Percentiles rank a stretch among this genome's conserved stretches.
Conservation (phyloP, 176 grass and related monocot species). For the Avena atlantica region DNA sequence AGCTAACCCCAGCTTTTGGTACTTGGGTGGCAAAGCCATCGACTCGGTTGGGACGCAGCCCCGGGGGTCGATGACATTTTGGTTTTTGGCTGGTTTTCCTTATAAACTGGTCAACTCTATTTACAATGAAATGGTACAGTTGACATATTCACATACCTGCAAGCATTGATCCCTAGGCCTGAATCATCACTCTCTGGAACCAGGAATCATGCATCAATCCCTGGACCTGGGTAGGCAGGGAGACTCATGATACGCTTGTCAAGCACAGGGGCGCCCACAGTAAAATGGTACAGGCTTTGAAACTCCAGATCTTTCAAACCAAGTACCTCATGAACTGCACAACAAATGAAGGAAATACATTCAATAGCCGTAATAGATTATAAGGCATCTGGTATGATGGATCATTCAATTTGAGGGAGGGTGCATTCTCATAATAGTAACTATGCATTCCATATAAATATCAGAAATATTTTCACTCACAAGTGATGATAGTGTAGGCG, state of each 20-base stretch:
- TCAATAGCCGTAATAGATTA: not conserved
- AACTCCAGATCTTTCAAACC: conserved; percentile 79
- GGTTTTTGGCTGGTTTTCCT: no score
- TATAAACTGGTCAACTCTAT: no score
- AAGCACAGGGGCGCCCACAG: conserved; percentile 70
- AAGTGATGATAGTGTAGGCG: not conserved
- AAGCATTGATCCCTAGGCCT: not conserved
- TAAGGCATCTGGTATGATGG: not conserved
- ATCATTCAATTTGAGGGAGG: not conserved
- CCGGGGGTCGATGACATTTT: no score
- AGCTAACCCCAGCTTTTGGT: not conserved
- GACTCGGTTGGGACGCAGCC: no score
- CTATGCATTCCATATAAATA: not conserved
- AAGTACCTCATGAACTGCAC: conserved; percentile 88
- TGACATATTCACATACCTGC: not conserved
- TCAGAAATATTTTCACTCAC: not conserved
- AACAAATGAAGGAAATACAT: conserved; percentile 19
- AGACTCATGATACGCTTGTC: conserved; percentile 95
- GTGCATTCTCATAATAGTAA: not conserved
- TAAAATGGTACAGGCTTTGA: conserved; percentile 97
- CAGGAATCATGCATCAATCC: conserved; percentile 63
- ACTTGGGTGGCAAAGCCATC: no score
- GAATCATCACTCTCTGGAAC: not conserved
- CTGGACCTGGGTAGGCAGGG: conserved; percentile 88
- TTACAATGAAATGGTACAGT: not conserved